These are phyloP conservation scores for Cystofilobasidium capitatum DNA, from an alignment of 768 basidiomycete genomes.

Conservation along the genomic window DNA sequence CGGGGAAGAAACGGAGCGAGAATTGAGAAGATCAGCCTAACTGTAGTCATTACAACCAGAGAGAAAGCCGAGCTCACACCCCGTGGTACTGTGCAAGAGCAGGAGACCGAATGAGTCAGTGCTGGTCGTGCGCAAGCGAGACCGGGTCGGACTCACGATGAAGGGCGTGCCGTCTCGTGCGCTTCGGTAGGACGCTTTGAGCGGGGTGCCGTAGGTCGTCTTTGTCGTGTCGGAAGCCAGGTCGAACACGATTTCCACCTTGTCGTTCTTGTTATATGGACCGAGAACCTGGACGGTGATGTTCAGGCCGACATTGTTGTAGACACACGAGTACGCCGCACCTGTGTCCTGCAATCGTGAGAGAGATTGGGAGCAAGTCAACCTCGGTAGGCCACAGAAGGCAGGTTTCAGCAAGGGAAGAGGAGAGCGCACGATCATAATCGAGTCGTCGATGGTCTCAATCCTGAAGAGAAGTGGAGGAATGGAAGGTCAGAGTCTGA, in stretches of 20 bases:
- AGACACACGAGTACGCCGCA: conserved; percentile 8
- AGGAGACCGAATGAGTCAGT: too few relatives aligned
- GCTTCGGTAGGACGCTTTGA: background rate
- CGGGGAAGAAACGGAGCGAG: too few relatives aligned
- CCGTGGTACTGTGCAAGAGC: background rate
- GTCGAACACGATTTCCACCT: conserved; percentile 11
- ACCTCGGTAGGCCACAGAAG: background rate
- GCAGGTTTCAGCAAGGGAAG: background rate
- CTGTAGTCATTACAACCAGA: too few relatives aligned
- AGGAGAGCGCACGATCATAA: conserved; percentile 14
- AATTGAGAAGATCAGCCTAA: too few relatives aligned
- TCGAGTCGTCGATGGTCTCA: background rate
- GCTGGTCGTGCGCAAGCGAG: too few relatives aligned
- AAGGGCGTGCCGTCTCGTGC: background rate
- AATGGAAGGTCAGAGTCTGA: too few relatives aligned
- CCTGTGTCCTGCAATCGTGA: background rate
- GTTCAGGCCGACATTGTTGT: conserved; percentile 5
- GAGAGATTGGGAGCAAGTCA: background rate
- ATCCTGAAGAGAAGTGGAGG: too few relatives aligned
- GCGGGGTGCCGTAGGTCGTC: background rate
- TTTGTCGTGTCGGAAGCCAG: background rate
- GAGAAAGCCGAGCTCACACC: too few relatives aligned
- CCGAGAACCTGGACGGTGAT: conserved; percentile 11
- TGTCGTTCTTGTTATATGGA: background rate
- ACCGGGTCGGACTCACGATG: too few relatives aligned